phyloP scores from a whole-genome alignment of 2,329 filamentous ascomycete species.

The Alternaria burnsii region DNA sequence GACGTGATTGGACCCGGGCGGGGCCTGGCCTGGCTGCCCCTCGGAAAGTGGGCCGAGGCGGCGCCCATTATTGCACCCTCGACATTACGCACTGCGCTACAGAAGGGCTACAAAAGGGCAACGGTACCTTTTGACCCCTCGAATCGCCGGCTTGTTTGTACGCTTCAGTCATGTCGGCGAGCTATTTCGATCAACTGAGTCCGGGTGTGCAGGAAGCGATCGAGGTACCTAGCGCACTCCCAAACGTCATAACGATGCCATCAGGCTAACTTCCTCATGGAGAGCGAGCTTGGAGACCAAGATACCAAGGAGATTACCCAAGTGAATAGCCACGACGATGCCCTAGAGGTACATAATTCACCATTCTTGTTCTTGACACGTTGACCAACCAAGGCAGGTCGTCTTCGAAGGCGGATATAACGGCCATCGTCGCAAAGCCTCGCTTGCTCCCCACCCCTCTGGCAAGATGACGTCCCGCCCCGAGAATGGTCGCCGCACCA shows the following conservation, averaged over 20 bases:
- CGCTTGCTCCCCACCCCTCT: conserved; percentile 58
- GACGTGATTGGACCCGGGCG: conserved; percentile 33
- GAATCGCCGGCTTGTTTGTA: conserved; percentile 8
- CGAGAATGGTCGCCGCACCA: conserved; percentile 51
- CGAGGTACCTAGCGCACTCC: conserved; percentile 36
- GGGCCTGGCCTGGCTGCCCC: conserved; percentile 29
- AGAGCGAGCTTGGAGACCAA: conserved; percentile 40
- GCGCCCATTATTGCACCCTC: conserved; percentile 17
- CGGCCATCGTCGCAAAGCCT: conserved; percentile 67
- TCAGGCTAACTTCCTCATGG: conserved; percentile 48
- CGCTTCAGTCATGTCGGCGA: conserved; percentile 27
- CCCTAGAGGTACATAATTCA: conserved; percentile 50
- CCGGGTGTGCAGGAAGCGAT: conserved; percentile 25
- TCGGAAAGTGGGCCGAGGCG: conserved; percentile 19
- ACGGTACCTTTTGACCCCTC: background rate
- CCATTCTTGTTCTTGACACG: background rate
- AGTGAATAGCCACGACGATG: conserved; percentile 49
- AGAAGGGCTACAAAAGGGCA: conserved; percentile 15
- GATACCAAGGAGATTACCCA: conserved; percentile 40
- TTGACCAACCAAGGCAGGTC: conserved; percentile 55
- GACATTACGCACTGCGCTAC: conserved; percentile 8
- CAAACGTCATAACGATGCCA: conserved; percentile 31
- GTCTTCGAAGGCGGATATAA: conserved; percentile 61
- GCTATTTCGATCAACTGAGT: conserved; percentile 31
- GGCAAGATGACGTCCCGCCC: conserved; percentile 41